These are phyloP conservation scores for Neurospora sp. DNA, from an alignment of 495 filamentous ascomycete species.

Conservation along the genomic window DNA sequence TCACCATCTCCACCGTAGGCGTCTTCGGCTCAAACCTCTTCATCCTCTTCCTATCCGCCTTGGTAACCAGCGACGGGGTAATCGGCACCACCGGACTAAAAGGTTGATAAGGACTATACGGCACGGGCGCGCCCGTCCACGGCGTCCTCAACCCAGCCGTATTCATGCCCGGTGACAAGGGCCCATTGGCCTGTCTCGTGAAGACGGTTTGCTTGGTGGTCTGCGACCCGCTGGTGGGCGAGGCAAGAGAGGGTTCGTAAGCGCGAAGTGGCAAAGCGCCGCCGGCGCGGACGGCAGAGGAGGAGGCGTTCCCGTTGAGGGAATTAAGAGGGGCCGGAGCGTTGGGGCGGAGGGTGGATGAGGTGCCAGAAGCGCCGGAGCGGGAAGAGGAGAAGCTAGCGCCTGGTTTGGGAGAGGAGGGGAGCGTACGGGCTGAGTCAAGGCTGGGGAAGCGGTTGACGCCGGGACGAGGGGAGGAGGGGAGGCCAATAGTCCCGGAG, in stretches of 20 bases:
- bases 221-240: constrained; percentile 30
- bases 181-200: constrained; percentile 43
- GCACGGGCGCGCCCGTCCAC: constrained; percentile 62
- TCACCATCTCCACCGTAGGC: constrained; percentile 44
- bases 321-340: neutral
- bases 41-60: constrained; percentile 61
- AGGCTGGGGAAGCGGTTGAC: constrained; percentile 36
- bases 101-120: constrained; percentile 92
- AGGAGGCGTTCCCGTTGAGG: constrained; percentile 5
- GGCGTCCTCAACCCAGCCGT: constrained; percentile 45
- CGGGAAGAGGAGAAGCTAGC: constrained; percentile 5
- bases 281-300: constrained; percentile 33
- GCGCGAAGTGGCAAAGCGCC: constrained; percentile 51
- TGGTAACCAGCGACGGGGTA: constrained; percentile 69
- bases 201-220: constrained; percentile 71
- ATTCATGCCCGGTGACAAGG: constrained; percentile 30
- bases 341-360: constrained; percentile 19
- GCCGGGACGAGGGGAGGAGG: constrained; percentile 36
- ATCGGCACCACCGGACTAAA: constrained; percentile 76
- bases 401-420: constrained; percentile 33
- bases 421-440: constrained; percentile 20
- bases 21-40: constrained; percentile 48
- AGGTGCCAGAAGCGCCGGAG: neutral
- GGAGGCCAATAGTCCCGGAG: constrained; percentile 25
- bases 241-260: constrained; percentile 44